Conservation (phyloP, 139 green algal genomes). For the Tetradesmus lagerheimii region DNA sequence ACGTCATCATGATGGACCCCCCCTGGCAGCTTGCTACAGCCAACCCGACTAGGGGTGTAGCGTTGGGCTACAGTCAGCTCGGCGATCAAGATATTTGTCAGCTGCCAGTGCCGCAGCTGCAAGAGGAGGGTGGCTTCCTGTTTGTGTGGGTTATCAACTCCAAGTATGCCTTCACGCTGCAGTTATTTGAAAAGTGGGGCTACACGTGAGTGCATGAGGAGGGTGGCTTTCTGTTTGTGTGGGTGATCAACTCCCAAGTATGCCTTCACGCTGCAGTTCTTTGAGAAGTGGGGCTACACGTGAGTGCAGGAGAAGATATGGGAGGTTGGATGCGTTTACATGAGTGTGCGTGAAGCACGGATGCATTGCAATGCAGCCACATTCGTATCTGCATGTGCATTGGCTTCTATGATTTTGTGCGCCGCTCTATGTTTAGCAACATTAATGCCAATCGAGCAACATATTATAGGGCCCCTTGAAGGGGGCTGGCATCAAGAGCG, state of each 20-base stretch:
- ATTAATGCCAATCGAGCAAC: no score
- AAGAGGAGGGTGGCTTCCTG: constrained; percentile 83
- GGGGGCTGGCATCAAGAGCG: no score
- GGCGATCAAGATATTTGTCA: constrained; percentile 79
- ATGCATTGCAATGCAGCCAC: no score
- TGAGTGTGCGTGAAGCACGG: no score
- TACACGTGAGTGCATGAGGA: constrained; percentile 76
- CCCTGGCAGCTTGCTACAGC: constrained; percentile 96
- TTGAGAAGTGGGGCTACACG: constrained; percentile 93
- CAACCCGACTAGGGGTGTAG: constrained; percentile 93
- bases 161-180: constrained; percentile 92
- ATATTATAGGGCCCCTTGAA: no score
- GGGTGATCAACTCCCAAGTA: constrained; percentile 27
- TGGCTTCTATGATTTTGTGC: no score
- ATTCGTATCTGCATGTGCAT: no score
- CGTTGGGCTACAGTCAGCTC: constrained; percentile 93
- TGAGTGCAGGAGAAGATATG: constrained; percentile 49
- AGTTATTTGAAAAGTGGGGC: constrained; percentile 93
- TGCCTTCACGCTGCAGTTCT: constrained; percentile 90
- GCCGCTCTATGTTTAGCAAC: no score
- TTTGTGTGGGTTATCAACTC: constrained; percentile 98
- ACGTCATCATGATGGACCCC: constrained; percentile 96
- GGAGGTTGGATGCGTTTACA: no score
- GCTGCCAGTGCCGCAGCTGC: constrained; percentile 86
- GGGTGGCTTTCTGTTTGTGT: no score